Evolutionary conservation across 495 filamentous ascomycete genomes (phyloP).

Genomic region (Neurospora pannonica): DNA sequence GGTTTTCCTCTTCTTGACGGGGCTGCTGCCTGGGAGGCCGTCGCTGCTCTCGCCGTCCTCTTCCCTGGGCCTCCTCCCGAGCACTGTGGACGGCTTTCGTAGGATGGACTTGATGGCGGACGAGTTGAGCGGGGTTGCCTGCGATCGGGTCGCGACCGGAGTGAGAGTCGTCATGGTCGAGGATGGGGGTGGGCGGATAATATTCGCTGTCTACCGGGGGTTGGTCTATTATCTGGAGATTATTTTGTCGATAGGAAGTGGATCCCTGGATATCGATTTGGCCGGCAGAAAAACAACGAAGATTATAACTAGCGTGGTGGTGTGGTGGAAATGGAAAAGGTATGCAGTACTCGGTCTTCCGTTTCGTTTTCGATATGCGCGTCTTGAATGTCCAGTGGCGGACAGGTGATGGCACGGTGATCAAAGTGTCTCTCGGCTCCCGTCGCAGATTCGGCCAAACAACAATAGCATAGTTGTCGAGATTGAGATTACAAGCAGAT

Average conservation of each 20-base stretch:
- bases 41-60: conserved; percentile 35
- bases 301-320: not conserved
- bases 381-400: not conserved
- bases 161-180: conserved; percentile 22
- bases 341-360: not conserved
- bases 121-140: conserved; percentile 5
- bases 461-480: not conserved
- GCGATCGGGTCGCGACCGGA: conserved; percentile 14
- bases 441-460: not conserved
- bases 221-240: not conserved
- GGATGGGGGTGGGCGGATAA: not conserved
- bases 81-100: conserved; percentile 25
- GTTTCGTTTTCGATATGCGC: not conserved
- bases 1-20: conserved; percentile 42
- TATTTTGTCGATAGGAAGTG: not conserved
- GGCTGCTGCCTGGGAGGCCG: conserved; percentile 38
- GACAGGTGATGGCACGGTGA: not conserved
- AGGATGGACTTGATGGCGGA: conserved; percentile 38
- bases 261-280: not conserved
- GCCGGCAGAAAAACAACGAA: not conserved
- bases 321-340: not conserved
- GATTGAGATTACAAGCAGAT: not conserved
- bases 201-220: not conserved
- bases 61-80: conserved; percentile 27
- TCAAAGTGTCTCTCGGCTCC: not conserved